Conservation (phyloP, 148 eudicot species). For the Silene latifolia region DNA sequence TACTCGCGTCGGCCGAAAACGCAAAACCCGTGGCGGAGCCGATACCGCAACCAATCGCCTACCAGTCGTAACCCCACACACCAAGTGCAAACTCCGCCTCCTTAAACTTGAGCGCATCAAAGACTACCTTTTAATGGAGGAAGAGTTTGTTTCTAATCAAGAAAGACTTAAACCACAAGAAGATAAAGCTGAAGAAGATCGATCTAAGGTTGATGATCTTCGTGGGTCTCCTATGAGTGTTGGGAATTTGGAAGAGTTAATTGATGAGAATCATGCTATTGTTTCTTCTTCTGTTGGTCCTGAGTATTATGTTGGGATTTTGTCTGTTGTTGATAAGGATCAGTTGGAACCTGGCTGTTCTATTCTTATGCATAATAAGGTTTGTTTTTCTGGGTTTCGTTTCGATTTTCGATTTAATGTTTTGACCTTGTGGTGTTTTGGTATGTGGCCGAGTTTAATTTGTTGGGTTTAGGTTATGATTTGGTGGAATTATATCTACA, state of each 20-base stretch:
- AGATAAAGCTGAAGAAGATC: constrained; percentile 86
- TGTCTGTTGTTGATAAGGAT: constrained; percentile 66
- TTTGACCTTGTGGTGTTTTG: constrained; percentile 14
- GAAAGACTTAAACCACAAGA: constrained; percentile 83
- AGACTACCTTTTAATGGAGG: constrained; percentile 83
- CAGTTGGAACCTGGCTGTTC: constrained; percentile 64
- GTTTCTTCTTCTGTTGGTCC: constrained; percentile 87
- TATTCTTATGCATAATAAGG: constrained; percentile 1
- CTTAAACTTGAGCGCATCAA: constrained; percentile 75
- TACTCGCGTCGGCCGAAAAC: constrained; percentile 84
- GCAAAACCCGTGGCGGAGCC: constrained; percentile 72
- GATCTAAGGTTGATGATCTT: constrained; percentile 79
- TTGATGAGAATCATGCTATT: constrained; percentile 48
- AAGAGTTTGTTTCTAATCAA: constrained; percentile 81
- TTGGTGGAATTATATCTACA: too few relatives aligned
- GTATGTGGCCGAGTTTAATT: too few relatives aligned
- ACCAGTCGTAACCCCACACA: constrained; percentile 67
- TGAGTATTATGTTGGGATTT: constrained; percentile 56
- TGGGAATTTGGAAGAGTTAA: constrained; percentile 63
- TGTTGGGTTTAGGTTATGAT: too few relatives aligned
- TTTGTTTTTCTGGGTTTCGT: not conserved
- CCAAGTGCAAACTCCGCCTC: constrained; percentile 74
- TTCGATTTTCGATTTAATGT: not conserved
- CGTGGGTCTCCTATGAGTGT: constrained; percentile 93
- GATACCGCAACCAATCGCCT: constrained; percentile 62